Evolutionary conservation across 257 asterid species (phyloP), one percentile per base, ranked within the genome.

Genomic region (Lithospermum erythrorhizon): DNA sequence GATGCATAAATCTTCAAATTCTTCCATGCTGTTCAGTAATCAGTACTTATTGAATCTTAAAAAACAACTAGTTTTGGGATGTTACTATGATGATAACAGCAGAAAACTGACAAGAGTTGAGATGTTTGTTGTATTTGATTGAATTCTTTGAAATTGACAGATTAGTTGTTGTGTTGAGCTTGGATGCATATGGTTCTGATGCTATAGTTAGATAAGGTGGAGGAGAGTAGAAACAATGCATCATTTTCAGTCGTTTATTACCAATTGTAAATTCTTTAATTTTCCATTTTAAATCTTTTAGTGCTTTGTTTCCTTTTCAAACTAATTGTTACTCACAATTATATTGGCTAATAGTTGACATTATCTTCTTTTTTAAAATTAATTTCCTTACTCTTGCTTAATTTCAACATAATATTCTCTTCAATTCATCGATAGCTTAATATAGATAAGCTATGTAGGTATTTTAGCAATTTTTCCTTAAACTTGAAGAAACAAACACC

Each of bases 1-100:
- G 57, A 57, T 49, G 24, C 19, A 21, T 23, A 66, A 21, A 64
- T 67, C 47, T 18, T 24, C 47, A 19, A 60, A 69, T 30, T 57
- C 59, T 69, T 62, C 23, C 62, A 57, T 61, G 55, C 59, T 65
- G 67, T 71, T 30, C 60, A 64, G 58, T 76, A 58, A 49, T 63
- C n/a, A 27, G 32, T 27, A 27, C 32, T 25, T 59, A 67, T 54
- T 21, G 54, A 69, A 30, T 45, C 51, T 17, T 48, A 21, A 20
- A 19, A 10, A 23, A 58, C 55, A 49, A 56, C 56, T n/a, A 11
- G 37, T 25, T 47, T 61, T 53, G 48, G 45, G 66, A 57, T 57
- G 59, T 49, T 73, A 27, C 25, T 66, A 13, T 59, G 16, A 17
- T 56, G 29, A 56, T 3, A 56, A 22, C 23, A 56, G 60, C 37